Percentiles rank a stretch among this genome's conserved stretches.
phyloP scores from a whole-genome alignment of 2,329 filamentous ascomycete species.

The Diaporthe sp. region DNA sequence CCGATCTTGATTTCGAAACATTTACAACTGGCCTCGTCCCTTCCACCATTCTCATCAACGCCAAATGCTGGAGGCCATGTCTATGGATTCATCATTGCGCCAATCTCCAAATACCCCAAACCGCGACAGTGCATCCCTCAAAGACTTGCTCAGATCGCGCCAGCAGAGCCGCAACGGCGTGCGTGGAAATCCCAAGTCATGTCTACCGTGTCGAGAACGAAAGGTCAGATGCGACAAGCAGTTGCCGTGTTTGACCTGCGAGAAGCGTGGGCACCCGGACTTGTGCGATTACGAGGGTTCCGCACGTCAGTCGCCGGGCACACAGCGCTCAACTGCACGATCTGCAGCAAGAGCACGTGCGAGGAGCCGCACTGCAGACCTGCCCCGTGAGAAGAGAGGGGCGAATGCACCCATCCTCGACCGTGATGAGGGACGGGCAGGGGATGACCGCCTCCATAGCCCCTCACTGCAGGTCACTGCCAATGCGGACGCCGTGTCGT shows the following conservation, averaged over 20 bases:
- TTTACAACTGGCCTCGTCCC: neutral
- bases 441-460: no score
- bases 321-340: neutral
- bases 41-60: no score
- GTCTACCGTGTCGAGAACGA: conserved; percentile 6
- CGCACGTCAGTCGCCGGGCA: neutral
- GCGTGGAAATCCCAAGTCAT: conserved; percentile 4
- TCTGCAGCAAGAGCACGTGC: neutral
- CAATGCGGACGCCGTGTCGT: neutral
- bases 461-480: neutral
- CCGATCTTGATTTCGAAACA: neutral
- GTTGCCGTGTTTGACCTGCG: neutral
- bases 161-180: conserved; percentile 6
- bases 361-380: neutral
- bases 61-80: neutral
- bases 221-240: conserved; percentile 21
- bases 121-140: conserved; percentile 1
- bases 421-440: neutral
- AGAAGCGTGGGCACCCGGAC: conserved; percentile 20
- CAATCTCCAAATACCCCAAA: neutral
- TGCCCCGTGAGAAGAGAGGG: neutral
- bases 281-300: conserved; percentile 7
- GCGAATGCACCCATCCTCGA: neutral
- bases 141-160: conserved; percentile 16
- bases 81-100: neutral